phyloP scores from a whole-genome alignment of 2,329 filamentous ascomycete genomes.

The Phoma sp. region DNA sequence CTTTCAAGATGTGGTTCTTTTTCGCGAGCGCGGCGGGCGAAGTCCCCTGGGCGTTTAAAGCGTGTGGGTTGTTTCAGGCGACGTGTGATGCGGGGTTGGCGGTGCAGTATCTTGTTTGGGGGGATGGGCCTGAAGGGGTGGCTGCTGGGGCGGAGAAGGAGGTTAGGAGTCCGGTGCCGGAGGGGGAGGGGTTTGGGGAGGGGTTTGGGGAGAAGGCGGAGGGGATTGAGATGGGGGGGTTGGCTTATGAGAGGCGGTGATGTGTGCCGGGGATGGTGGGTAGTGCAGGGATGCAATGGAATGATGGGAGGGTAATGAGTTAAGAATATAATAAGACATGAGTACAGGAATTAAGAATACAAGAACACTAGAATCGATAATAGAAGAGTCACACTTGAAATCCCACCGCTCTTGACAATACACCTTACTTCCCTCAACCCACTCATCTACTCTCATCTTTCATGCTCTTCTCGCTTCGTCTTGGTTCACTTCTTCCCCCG shows the following conservation, averaged over 20 bases:
- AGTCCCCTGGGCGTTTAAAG: slow-evolving; percentile 81
- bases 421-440: too few species aligned
- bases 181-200: slow-evolving; percentile 23
- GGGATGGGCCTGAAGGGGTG: slow-evolving; percentile 34
- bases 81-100: slow-evolving; percentile 77
- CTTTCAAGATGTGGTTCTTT: slow-evolving; percentile 80
- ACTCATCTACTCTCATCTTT: too few species aligned
- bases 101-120: slow-evolving; percentile 67
- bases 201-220: slow-evolving; percentile 17
- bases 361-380: too few species aligned
- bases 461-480: too few species aligned
- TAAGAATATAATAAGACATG: too few species aligned
- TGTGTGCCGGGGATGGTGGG: too few species aligned
- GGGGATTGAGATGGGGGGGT: slow-evolving; percentile 29
- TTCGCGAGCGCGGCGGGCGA: slow-evolving; percentile 74
- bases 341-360: too few species aligned
- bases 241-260: slow-evolving; percentile 32
- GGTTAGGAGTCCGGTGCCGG: slow-evolving; percentile 32
- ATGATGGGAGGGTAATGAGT: too few species aligned
- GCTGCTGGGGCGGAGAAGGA: slow-evolving; percentile 28
- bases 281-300: too few species aligned
- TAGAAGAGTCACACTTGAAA: too few species aligned
- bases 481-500: too few species aligned
- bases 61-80: slow-evolving; percentile 83
- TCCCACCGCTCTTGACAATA: too few species aligned